Evolutionary conservation across 768 basidiomycete species (phyloP), one percentile per base, ranked within the genome.

Genomic region (Mycena alexandri): DNA sequence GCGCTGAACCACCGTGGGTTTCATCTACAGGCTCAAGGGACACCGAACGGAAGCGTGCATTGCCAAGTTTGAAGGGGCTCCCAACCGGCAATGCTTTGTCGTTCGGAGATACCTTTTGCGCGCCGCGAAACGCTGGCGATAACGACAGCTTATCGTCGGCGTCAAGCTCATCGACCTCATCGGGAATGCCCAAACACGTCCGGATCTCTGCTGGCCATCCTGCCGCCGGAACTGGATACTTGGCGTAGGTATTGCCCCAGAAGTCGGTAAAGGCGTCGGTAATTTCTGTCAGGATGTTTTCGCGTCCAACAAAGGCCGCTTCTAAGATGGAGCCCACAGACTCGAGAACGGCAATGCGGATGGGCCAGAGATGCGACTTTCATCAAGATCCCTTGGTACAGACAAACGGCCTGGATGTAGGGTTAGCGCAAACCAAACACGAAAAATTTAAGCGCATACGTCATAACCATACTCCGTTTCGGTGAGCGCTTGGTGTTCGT

Each of bases 301-400:
- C 61, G 6, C 87, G 83, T 17, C 87, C 85, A 34, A 72, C 69
- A 70, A 94, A 90, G 25, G 86, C 85, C 3, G 90, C 86, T 66
- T 83, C 85, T 10, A 94, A 72, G 3, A 92, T 71, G 8, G 83
- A 75, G 0, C 81, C 79, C n/a, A 91, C 76, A 1, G 74, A 68
- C n/a, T 82, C 79, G 33, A 93, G 77, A n/a, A 80, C 79, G 9
- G 76, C 71, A 14, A 79, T 44, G 0, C 77, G 79, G 6, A 72
- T 74, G 0, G 86, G 84, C n/a, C 4, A 90, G 78, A 4, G 79
- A 78, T 65, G 84, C 85, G 36, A 91, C 79, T 59, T 82, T 79
- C 59, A 89, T 71, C 46, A 92, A 73, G 41, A 85, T 77, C 14
- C 84, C 87, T 73, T 91, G 84, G 71, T 93, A 94, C 56, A 93